Evolutionary conservation across 345 rosid species (phyloP), one percentile per base, ranked within the genome.

Genomic region (Corchorus capsularis): DNA sequence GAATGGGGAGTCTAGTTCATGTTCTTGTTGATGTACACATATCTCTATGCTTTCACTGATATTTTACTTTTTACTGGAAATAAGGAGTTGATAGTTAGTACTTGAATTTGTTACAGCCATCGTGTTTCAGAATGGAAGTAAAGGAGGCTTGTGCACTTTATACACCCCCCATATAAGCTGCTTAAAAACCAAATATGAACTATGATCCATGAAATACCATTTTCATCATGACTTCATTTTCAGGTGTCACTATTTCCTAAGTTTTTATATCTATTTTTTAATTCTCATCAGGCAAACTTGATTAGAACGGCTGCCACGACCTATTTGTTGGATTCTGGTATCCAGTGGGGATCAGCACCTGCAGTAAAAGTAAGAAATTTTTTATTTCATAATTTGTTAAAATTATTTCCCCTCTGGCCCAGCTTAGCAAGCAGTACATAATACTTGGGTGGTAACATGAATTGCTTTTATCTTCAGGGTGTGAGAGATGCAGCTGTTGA

Each of bases 401-500:
- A 27, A 52, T 49, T 34, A 27, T 41, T 71, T 78, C 32, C 22
- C 6, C 76, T 65, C 14, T 65, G n/a, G 19, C 15, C 15, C 50
- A 60, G 43, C 56, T 45, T 61, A 22, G 53, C 54, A 45, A 73
- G 60, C 69, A 62, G 47, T 73, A 35, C 8, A 35, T 53, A 37
- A 37, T 37, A 27, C 11, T n/a, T 6, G 10, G 39, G 52, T 39
- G 41, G 41, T 65, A 41, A 71, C 39, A 50, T 45, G 8, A 60
- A 80, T 54, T 78, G 52, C 62, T 78, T 59, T 60, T 47, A 57
- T 65, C 60, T 86, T 73, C 86, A 95, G 99, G 98, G 97, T 62
- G 94, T 96, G 72, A 92, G 96, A 34, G 97, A 92, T 87, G 99
- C 93, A 19, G 94, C 98, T 61, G 94, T 96, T 77, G 98, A 93